phyloP scores from a whole-genome alignment of 2,329 filamentous ascomycete genomes.

The Paramyrothecium roridum region DNA sequence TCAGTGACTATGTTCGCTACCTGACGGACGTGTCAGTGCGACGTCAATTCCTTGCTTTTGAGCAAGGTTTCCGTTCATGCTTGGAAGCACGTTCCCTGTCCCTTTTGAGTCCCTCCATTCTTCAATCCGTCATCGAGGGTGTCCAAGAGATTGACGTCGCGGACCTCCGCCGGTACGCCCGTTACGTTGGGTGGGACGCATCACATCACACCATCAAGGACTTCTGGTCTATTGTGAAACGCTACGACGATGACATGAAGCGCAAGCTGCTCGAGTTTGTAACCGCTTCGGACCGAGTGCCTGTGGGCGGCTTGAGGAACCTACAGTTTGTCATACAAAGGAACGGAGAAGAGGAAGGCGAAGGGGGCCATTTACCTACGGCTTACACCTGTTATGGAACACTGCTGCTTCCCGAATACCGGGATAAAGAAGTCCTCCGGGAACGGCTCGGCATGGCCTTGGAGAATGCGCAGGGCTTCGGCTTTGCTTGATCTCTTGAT shows the following conservation, averaged over 20 bases:
- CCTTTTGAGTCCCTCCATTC: slow-evolving; percentile 65
- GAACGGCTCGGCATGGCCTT: slow-evolving; percentile 81
- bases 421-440: slow-evolving; percentile 63
- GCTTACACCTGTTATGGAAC: slow-evolving; percentile 94
- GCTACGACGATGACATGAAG: slow-evolving; percentile 66
- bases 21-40: slow-evolving; percentile 74
- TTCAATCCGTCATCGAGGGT: slow-evolving; percentile 82
- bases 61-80: slow-evolving; percentile 74
- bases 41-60: slow-evolving; percentile 77
- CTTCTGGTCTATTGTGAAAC: slow-evolving; percentile 80
- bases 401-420: slow-evolving; percentile 81
- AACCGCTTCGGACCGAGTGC: slow-evolving; percentile 86
- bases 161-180: slow-evolving; percentile 66
- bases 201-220: slow-evolving; percentile 66
- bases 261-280: slow-evolving; percentile 86
- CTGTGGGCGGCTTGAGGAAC: slow-evolving; percentile 79
- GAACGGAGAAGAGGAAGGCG: slow-evolving; percentile 62
- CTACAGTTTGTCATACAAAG: slow-evolving; percentile 81
- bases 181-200: slow-evolving; percentile 79
- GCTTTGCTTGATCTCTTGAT: slow-evolving; percentile 57
- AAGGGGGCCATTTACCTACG: slow-evolving; percentile 66
- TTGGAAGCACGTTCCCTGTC: slow-evolving; percentile 67
- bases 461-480: slow-evolving; percentile 86
- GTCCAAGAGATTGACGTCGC: slow-evolving; percentile 74
- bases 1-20: slow-evolving; percentile 81